A percentile compares a stretch with the other conserved stretches of the same genome.
Conservation (phyloP, 148 eudicot genomes). For the Rhododendron mucronatum region DNA sequence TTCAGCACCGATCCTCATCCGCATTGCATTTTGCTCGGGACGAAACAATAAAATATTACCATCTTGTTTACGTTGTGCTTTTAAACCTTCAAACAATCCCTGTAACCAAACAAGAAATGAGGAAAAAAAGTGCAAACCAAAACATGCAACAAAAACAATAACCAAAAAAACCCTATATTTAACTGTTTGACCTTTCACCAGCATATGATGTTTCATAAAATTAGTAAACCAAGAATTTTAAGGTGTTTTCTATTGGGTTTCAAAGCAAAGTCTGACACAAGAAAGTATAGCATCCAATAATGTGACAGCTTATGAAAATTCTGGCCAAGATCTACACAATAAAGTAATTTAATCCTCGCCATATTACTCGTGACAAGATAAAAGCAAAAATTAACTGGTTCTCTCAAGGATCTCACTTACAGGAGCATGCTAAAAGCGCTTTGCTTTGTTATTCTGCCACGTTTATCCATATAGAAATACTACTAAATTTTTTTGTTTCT, state of each 20-base stretch:
- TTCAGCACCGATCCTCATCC: conserved; percentile 84
- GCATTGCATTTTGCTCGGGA: conserved; percentile 81
- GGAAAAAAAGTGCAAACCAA: background rate
- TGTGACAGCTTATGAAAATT: background rate
- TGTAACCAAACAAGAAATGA: conserved; percentile 19
- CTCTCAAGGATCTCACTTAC: background rate
- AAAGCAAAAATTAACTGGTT: background rate
- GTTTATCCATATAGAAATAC: background rate
- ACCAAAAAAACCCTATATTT: background rate
- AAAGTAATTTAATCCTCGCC: background rate
- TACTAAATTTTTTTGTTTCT: background rate
- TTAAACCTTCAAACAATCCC: conserved; percentile 97
- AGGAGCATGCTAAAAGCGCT: background rate
- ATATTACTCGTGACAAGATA: background rate
- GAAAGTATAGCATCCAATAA: background rate
- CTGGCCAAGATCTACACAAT: background rate
- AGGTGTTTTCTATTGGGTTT: background rate
- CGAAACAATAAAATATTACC: conserved; percentile 84
- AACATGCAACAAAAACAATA: background rate
- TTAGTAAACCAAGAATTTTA: background rate
- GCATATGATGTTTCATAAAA: background rate
- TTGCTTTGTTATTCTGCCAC: background rate
- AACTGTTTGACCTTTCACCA: background rate
- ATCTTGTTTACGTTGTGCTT: conserved; percentile 78
- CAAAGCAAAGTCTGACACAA: background rate